Percentiles rank a stretch among this genome's conserved stretches.
phyloP scores from a whole-genome alignment of 2,329 filamentous ascomycete species.

The Colletotrichum eremochloae region DNA sequence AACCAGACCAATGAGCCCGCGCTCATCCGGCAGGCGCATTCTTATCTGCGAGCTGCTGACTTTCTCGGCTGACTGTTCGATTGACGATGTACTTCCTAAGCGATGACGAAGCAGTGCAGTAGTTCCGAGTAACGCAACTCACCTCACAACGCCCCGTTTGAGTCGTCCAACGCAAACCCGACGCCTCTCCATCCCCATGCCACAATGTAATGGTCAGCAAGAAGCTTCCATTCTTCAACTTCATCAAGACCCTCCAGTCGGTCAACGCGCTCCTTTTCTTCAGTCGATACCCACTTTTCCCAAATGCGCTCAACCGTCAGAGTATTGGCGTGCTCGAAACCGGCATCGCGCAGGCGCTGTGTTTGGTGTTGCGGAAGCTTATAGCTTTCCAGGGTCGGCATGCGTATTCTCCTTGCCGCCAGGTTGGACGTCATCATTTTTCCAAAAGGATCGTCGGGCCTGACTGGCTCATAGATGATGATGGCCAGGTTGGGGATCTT shows the following conservation, averaged over 20 bases:
- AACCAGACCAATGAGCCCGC: not conserved
- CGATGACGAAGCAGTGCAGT: not conserved
- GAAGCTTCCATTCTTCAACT: conserved; percentile 90
- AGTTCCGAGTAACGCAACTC: conserved; percentile 4
- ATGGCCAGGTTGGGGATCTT: conserved; percentile 66
- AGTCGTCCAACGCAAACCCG: conserved; percentile 47
- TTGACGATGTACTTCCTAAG: not conserved
- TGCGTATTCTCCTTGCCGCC: conserved; percentile 81
- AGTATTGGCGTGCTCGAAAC: conserved; percentile 66
- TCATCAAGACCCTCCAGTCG: conserved; percentile 90
- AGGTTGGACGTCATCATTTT: conserved; percentile 94
- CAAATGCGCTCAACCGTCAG: conserved; percentile 73
- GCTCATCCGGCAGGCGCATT: not conserved
- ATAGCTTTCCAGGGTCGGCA: conserved; percentile 86
- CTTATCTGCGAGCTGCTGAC: not conserved
- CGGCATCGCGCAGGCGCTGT: conserved; percentile 73
- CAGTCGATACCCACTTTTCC: conserved; percentile 76
- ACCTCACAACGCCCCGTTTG: conserved; percentile 3
- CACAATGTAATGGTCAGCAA: conserved; percentile 91
- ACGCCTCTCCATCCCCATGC: conserved; percentile 85
- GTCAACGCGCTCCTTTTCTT: conserved; percentile 85
- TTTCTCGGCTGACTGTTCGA: not conserved
- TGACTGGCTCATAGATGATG: conserved; percentile 90
- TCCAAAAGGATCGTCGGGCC: conserved; percentile 87
- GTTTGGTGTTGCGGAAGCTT: conserved; percentile 77